Evolutionary conservation across 2,329 filamentous ascomycete species (phyloP).

Genomic region (Cordyceps javanica): DNA sequence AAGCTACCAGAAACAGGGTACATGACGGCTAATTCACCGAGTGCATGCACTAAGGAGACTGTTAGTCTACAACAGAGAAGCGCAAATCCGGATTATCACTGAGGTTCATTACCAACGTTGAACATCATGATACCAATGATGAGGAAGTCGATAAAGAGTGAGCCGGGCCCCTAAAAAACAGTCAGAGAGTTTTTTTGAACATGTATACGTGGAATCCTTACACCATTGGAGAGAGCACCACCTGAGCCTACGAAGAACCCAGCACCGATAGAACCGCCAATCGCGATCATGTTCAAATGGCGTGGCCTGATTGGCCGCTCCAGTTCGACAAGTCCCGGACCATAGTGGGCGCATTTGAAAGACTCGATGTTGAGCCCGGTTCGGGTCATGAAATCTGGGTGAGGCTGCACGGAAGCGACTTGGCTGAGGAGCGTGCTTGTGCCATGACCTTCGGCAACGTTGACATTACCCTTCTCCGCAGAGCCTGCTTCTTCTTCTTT

Average conservation of each 20-base stretch:
- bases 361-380: constrained; percentile 33
- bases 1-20: constrained; percentile 58
- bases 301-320: constrained; percentile 44
- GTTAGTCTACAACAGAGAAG: neutral
- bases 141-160: constrained; percentile 42
- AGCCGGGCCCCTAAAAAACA: constrained; percentile 31
- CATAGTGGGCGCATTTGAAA: constrained; percentile 32
- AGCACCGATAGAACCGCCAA: constrained; percentile 50
- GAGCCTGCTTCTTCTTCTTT: constrained; percentile 9
- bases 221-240: constrained; percentile 40
- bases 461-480: neutral
- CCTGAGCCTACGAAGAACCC: constrained; percentile 58
- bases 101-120: constrained; percentile 36
- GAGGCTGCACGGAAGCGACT: constrained; percentile 6
- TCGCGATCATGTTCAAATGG: constrained; percentile 55
- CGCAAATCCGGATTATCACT: neutral
- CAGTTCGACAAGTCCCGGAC: constrained; percentile 28
- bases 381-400: constrained; percentile 27
- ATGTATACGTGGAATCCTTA: constrained; percentile 18
- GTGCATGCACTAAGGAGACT: constrained; percentile 42
- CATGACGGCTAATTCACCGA: constrained; percentile 56
- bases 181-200: neutral
- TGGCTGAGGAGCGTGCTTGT: constrained; percentile 1
- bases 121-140: constrained; percentile 57
- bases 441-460: neutral